Percentiles rank a stretch among this genome's conserved stretches.
Conservation (phyloP, 257 asterid genomes). For the Solanum microdontum region DNA sequence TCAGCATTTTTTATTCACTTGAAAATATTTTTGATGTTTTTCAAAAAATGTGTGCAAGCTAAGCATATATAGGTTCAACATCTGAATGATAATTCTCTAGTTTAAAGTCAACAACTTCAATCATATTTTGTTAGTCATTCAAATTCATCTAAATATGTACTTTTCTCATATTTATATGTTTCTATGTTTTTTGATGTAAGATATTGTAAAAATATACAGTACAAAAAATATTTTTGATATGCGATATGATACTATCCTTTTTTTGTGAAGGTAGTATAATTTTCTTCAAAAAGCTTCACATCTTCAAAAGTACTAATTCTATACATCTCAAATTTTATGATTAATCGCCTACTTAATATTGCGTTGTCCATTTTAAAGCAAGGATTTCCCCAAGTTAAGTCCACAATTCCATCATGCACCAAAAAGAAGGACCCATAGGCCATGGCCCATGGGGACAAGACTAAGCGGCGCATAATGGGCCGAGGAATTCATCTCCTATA, state of each 20-base stretch:
- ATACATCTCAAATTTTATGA: not conserved
- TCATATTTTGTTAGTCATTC: not conserved
- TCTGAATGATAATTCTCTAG: not conserved
- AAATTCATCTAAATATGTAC: not conserved
- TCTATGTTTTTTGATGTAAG: not conserved
- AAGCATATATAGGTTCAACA: slow-evolving; percentile 1
- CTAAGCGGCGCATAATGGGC: slow-evolving; percentile 25
- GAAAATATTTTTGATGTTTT: not conserved
- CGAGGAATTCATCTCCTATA: slow-evolving; percentile 19
- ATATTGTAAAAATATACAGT: not conserved
- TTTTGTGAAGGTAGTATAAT: not conserved
- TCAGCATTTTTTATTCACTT: not conserved
- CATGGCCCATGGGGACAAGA: slow-evolving; percentile 7
- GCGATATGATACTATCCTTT: not conserved
- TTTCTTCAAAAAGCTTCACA: not conserved
- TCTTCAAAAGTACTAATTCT: not conserved
- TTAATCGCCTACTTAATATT: not conserved
- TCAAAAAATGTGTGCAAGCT: not conserved
- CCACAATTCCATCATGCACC: not conserved
- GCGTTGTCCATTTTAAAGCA: not conserved
- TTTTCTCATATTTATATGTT: not conserved
- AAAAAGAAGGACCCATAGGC: slow-evolving; percentile 20
- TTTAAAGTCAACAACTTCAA: slow-evolving; percentile 17
- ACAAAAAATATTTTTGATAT: not conserved
- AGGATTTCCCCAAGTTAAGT: not conserved